These are phyloP conservation scores for Neopestalotiopsis clavispora DNA, from an alignment of 2,329 filamentous ascomycete species.

Conservation along the genomic window DNA sequence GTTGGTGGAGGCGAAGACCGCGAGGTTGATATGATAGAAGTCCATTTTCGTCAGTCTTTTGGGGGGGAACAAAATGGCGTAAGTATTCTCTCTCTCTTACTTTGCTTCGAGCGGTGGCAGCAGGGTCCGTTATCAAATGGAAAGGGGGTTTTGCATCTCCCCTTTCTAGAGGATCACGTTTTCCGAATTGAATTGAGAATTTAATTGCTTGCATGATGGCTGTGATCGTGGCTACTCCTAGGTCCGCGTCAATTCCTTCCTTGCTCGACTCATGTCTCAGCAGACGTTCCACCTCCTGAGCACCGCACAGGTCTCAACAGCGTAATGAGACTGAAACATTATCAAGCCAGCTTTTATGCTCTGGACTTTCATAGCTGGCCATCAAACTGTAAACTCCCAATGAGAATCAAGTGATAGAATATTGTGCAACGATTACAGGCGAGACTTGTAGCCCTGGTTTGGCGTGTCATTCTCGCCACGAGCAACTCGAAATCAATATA, in stretches of 20 bases:
- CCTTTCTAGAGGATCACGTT: not conserved
- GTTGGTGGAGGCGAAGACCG: slow-evolving; percentile 28
- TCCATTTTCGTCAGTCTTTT: slow-evolving; percentile 20
- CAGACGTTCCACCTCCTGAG: not conserved
- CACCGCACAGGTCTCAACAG: not conserved
- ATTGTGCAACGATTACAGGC: not conserved
- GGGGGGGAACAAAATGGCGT: not conserved
- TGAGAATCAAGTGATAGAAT: not conserved
- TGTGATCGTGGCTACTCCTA: not conserved
- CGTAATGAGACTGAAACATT: slow-evolving; percentile 4
- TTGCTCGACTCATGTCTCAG: slow-evolving; percentile 4
- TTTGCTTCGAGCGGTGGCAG: not conserved
- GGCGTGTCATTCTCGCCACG: not conserved
- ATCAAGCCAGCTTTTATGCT: not conserved
- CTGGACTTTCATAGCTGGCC: not conserved
- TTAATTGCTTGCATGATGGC: not conserved
- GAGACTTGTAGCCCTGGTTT: not conserved
- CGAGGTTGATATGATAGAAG: slow-evolving; percentile 31
- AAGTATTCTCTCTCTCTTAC: not conserved
- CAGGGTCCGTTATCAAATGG: not conserved
- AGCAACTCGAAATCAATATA: not conserved
- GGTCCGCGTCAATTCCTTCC: not conserved
- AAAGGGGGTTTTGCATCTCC: not conserved
- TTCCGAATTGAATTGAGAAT: not conserved
- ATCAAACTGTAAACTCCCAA: not conserved